Base-by-base conservation (phyloP, 1,284 basidiomycete species). In the Leccinum pachyderme region DNA sequence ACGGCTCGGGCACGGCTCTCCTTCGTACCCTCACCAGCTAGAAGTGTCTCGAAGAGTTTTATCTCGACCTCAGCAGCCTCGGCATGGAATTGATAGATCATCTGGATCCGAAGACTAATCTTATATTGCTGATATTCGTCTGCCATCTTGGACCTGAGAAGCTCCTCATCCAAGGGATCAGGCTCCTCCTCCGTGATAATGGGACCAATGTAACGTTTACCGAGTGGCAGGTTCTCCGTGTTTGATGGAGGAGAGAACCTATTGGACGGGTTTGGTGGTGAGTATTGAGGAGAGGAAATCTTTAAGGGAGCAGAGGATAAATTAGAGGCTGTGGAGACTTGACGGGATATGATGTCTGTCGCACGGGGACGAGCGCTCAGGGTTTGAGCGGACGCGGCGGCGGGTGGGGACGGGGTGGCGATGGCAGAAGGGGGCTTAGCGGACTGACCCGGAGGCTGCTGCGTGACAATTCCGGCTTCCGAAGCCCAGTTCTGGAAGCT, bases 71-170 rank as follows among this genome's bases (percentile, higher is more conserved):
- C 63, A 3, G 78, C 79, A 4, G 81, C 81, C 43, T 73, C 75
- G 7, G 69, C 68, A 59, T 83, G 81, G 66, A 83, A 83, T 56
- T 83, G 77, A 51, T 73, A 72, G 49, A 83, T 83, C 67, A 81
- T 83, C 50, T 72, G 63, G 37, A 80, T 72, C 28, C 82, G 78
- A 13, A 76, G 72, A 28, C 75, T 63, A 65, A 79, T 70, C 60
- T 81, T 82, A 69, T 77, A 82, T 29, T 69, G 67, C 47, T 79
- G 77, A 54, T 82, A 83, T 1, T 76, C 77, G 4, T 69, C 63
- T 7, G 66, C 68, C 67, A 68, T 72, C 56, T 61, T 68, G 39
- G 68, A 70, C 53, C 56, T 71, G 41, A 71, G 57, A 46, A 69
- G 53, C 1, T 56, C 61, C 37, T 68, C 61, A 52, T 71, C 67